Conservation (phyloP, 140 eudicot genomes). For the Bidens hawaiensis region DNA sequence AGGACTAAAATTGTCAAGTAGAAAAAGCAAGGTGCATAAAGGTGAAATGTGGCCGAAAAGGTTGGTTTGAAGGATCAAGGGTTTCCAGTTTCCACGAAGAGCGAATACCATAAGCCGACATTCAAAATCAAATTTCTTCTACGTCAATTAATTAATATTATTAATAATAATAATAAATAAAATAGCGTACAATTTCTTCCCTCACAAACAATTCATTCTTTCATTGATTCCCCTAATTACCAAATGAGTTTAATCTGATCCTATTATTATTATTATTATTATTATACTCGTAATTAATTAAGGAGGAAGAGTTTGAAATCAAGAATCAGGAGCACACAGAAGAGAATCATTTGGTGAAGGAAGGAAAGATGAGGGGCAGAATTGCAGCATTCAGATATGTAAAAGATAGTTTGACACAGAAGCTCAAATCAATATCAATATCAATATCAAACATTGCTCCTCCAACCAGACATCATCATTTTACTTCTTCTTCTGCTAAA, state of each 20-base stretch:
- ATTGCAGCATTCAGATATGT: conserved; percentile 40
- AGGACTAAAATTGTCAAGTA: too few relatives aligned
- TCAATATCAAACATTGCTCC: too few relatives aligned
- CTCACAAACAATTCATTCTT: conserved; percentile 19
- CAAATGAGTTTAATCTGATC: conserved; percentile 12
- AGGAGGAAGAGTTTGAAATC: too few relatives aligned
- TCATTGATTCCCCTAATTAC: conserved; percentile 20
- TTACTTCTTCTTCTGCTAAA: conserved; percentile 34
- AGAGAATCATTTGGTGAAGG: conserved; percentile 11
- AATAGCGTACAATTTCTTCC: conserved; percentile 24
- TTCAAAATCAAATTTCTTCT: conserved; percentile 17
- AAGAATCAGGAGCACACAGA: conserved; percentile 19
- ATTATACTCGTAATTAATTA: too few relatives aligned
- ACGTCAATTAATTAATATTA: too few relatives aligned
- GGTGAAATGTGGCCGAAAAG: neutral
- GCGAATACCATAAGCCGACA: conserved; percentile 26
- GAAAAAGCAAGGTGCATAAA: neutral
- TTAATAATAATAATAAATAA: too few relatives aligned
- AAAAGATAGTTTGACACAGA: conserved; percentile 35
- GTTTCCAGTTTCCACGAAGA: conserved; percentile 22
- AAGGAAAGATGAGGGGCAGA: conserved; percentile 46
- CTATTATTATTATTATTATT: too few relatives aligned
- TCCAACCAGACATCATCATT: conserved; percentile 25
- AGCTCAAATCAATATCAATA: conserved; percentile 29
- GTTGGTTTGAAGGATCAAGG: conserved; percentile 21